Conservation (phyloP, 306 rosid genomes). For the Prunus salicina region DNA sequence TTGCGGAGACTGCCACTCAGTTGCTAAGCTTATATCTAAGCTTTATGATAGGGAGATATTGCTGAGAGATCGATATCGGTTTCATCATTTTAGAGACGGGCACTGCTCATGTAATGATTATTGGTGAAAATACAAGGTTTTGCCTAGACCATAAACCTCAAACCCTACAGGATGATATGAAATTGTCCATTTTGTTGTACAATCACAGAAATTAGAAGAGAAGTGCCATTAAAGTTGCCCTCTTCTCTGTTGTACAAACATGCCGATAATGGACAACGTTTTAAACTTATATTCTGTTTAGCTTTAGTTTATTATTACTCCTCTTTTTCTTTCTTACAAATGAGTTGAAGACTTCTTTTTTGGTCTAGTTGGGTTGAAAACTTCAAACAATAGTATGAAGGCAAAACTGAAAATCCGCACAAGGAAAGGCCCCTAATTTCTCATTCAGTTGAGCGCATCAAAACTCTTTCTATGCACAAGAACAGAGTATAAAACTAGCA, state of each 20-base stretch:
- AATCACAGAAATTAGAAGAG: not conserved
- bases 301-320: not conserved
- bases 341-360: too few species aligned
- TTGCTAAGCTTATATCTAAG: conserved; percentile 57
- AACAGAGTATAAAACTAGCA: not conserved
- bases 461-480: not conserved
- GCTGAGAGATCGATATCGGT: conserved; percentile 61
- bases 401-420: conserved; percentile 11
- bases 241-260: not conserved
- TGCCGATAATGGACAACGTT: not conserved
- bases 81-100: conserved; percentile 58
- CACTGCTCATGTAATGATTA: conserved; percentile 59
- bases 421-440: conserved; percentile 3
- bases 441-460: conserved; percentile 7
- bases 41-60: conserved; percentile 48
- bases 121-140: conserved; percentile 37
- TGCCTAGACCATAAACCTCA: not conserved
- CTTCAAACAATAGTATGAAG: not conserved
- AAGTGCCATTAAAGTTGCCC: too few species aligned
- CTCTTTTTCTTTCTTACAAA: not conserved
- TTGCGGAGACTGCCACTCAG: conserved; percentile 58
- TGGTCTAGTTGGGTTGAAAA: not conserved
- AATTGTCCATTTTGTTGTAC: not conserved
- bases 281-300: not conserved
- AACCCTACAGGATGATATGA: not conserved